Conservation (phyloP, 2,329 filamentous ascomycete genomes). For the Fusarium tricinctum region DNA sequence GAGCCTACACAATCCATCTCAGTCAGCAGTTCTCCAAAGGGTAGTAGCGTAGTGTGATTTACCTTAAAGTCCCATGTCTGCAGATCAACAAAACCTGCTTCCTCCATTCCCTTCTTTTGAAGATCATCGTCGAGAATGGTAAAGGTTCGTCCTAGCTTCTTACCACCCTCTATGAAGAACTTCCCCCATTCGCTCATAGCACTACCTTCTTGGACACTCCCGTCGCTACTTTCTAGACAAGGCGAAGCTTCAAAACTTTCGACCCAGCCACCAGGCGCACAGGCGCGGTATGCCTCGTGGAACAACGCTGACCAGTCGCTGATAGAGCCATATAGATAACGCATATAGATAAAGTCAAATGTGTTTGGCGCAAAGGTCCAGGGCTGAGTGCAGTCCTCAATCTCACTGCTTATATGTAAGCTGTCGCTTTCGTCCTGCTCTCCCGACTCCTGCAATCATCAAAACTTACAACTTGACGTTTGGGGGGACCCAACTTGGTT, state of each 20-base stretch:
- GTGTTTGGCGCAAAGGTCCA: conserved; percentile 2
- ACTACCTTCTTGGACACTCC: conserved; percentile 3
- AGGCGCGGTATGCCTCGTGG: conserved; percentile 9
- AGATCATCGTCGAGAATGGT: conserved; percentile 13
- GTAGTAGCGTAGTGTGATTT: not conserved
- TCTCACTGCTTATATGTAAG: not conserved
- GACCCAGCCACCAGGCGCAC: conserved; percentile 7
- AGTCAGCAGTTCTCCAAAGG: not conserved
- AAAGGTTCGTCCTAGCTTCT: conserved; percentile 6
- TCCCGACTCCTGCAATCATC: not conserved
- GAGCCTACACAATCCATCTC: not conserved
- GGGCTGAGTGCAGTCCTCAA: conserved; percentile 11
- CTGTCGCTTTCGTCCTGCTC: not conserved
- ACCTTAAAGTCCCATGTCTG: conserved; percentile 10
- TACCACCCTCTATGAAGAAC: conserved; percentile 10
- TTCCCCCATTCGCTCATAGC: conserved; percentile 7
- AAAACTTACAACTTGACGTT: conserved; percentile 16
- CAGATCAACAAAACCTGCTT: conserved; percentile 8
- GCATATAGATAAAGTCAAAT: conserved; percentile 13
- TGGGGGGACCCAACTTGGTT: conserved; percentile 25
- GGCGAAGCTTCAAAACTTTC: conserved; percentile 11
- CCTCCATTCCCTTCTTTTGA: conserved; percentile 9
- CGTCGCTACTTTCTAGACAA: conserved; percentile 3
- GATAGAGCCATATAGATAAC: conserved; percentile 8
- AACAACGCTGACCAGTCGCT: conserved; percentile 4